Base-by-base conservation (phyloP, 495 filamentous ascomycete species). In the Chaetomidium leptoderma region DNA sequence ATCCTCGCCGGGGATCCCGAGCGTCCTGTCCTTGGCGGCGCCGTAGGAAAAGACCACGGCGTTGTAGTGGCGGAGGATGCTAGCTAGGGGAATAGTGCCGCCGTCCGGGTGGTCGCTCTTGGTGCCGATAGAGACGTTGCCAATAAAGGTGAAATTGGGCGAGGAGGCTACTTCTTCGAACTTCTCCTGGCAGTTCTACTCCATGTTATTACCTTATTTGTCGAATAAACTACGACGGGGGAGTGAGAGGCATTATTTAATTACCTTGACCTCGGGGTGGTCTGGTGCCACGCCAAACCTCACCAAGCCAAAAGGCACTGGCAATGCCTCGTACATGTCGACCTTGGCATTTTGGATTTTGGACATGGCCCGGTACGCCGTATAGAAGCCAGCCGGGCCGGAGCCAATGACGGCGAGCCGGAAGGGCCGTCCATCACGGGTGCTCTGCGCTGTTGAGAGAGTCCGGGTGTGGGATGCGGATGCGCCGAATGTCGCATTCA, bases 241-340 rank as follows among this genome's bases (percentile, higher is more conserved):
- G n/a, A n/a, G n/a, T n/a, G n/a, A n/a, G n/a, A n/a, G n/a, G n/a
- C n/a, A n/a, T n/a, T n/a, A n/a, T n/a, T n/a, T n/a, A 14, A 44
- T 26, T 13, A 93, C 92, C 84, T 98, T 98, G 40, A 97, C 93
- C 75, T 97, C 92, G 14, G 93, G 92, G 71, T 98, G 93, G 68
- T 98, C 93, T 8, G 93, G 93, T 11, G 93, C 95, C 48, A 98
- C 93, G 14, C 93, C 93, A 67, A 91, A 97, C 49, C 93, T 78
- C 16, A 92, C 90, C 48, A 98, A 78, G 2, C 93, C 93, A 69
- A 89, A 98, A 7, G 93, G 93, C 9, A 92, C 91, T 0, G 93
- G 95, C 9, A 97, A 73, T 23, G 88, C 84, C 72, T 98, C 93
- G 70, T 95, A 98, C 95, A 97, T 97, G 69, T 96, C 92, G 4